Base-by-base conservation (phyloP, 2,329 filamentous ascomycete genomes). In the Hymenotorrendiella dingleyae region DNA sequence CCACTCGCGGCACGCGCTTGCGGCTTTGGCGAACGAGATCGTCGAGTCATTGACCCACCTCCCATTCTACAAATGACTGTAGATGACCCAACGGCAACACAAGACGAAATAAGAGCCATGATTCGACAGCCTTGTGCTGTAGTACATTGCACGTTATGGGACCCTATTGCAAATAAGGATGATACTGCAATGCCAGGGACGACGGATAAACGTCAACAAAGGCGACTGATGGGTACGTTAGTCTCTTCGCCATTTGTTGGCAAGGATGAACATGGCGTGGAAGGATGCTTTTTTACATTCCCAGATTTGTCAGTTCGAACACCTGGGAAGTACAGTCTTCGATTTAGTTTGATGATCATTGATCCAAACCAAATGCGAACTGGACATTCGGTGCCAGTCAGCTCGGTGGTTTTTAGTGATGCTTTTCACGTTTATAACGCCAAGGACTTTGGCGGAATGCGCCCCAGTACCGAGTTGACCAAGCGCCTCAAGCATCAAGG, bases 221-320 rank as follows among this genome's bases (percentile, higher is more conserved):
- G 85, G 34, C 74, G 85, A 20, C 68, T 93, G 29, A 91, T 91
- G 84, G 86, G 86, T 14, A 85, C 84, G 6, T 67, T 88, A 6
- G 84, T 90, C 3, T 80, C 83, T 6, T 86, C 82, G 1, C 82
- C 86, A 0, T 90, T 88, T 52, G 78, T 86, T 5, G 86, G 84
- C 6, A 72, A 77, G 41, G 86, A 93, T 59, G 85, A 91, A 56
- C 71, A 80, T 40, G 78, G 80, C 40, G 64, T 76, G 17, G 82
- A 88, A 49, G 86, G 86, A 1, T 88, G 83, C 57, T 93, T 91
- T 69, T 93, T 91, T 63, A 87, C 84, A 60, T 93, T 93, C 59
- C 83, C 85, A 0, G 86, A 93, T 59, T 70, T 93, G 16, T 89
- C 84, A 4, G 88, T 85, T 59, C 77, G 86, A 24, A 89, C 83